Base-by-base conservation (phyloP, 1,284 basidiomycete genomes). In the Boletus mariae region DNA sequence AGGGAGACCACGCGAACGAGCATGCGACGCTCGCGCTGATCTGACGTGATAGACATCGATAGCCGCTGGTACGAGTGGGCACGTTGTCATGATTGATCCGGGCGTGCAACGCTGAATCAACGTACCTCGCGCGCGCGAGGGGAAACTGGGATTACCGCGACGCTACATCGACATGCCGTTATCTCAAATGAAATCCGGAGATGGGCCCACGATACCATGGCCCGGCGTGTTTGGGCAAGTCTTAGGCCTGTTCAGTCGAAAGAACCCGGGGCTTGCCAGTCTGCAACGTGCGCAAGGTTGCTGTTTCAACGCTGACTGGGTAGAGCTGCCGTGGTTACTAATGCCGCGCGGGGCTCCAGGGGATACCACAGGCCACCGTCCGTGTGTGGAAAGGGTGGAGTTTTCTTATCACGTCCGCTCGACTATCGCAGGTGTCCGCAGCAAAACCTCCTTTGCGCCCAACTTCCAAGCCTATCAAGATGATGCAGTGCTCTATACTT, bases 371-470 rank as follows among this genome's bases (percentile, higher is more conserved):
- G 32, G 12, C 32, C 35, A 15, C 35, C 8, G 35, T 8, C 9
- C 35, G 37, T 9, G n/a, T 12, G 45, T 9, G 44, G 34, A 41
- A 48, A 38, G 15, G 23, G 28, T 47, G 34, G 31, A 44, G 29
- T n/a, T 20, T 11, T 43, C 48, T 51, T 53, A 54, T 60, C 48
- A 25, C 20, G 35, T 5, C 29, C 5, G 48, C 45, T 47, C 20
- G 38, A 17, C 11, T 5, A 23, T 9, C 37, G 37, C 17, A 38
- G 17, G 10, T 41, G 11, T 23, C 20, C 20, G 9, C 17, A 23
- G 20, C 10, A 34, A 34, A 34, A 13, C 5, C 31, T 32, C 11
- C 37, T 40, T 17, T 40, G n/a, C 17, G 8, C 8, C 17, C 37
- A 38, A 29, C 29, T 29, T 29, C 29, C 29, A 29, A 29, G 29